Evolutionary conservation across 331 rosid genomes (phyloP), one percentile per base, ranked within the genome.

Genomic region (Rhamnella rubrinervis): DNA sequence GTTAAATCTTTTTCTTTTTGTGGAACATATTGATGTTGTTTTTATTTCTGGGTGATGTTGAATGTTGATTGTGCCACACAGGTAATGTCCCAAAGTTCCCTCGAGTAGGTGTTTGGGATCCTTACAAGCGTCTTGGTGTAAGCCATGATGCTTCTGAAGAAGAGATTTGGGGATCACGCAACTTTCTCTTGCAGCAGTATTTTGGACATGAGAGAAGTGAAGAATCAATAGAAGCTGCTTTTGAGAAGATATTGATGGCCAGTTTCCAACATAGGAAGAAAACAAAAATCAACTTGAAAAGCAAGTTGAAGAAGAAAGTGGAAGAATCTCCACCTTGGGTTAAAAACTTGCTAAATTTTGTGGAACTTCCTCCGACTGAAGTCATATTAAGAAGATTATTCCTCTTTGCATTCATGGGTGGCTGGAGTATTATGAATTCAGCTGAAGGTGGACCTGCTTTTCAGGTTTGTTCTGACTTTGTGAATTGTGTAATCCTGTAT

Each of bases 401-500:
- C 81, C 96, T 91, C 66, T 95, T 95, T 71, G 90, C 92, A 55
- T 91, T 95, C 87, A 89, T 89, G 97, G 96, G 83, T 74, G 97
- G 90, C 68, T 95, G 99, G 99, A 95, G 99, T 77, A 86, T 89
- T 41, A 91, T 91, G 96, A 95, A 91, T 84, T 91, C 97, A 9
- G 89, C 96, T 21, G 97, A 95, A 74, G 91, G 96, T 74, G 99
- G 96, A 85, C 99, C 97, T 74, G 99, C 97, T 59, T 91, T 91
- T 80, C 97, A 95, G 99, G 99, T 95, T 75, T 80, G 95, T 82
- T 76, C 66, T 37, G 61, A 25, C 46, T 31, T 61, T 63, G 6
- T 61, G 21, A 6, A 23, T 37, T 35, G 38, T 55, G 71, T 15
- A 23, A 38, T 62, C 11, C 68, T 63, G 18, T 18, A 53, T 44